phyloP scores from a whole-genome alignment of 148 eudicot species.

The Oxyria digyna region DNA sequence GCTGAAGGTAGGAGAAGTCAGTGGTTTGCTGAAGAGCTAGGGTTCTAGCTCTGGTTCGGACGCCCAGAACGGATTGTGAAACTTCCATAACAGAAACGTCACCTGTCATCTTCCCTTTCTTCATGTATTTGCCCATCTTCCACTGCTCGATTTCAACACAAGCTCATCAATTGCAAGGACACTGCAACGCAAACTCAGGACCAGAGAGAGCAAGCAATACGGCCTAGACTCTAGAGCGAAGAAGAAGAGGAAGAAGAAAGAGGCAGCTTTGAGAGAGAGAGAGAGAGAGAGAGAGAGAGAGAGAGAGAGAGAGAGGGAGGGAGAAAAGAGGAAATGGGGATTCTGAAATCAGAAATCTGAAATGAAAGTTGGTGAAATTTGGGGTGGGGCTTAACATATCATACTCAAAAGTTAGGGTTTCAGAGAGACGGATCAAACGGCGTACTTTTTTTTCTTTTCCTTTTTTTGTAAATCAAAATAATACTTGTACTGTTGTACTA shows the following conservation, averaged over 20 bases:
- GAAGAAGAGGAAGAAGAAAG: no score
- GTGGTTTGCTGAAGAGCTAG: constrained; percentile 48
- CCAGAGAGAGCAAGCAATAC: neutral
- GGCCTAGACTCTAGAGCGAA: neutral
- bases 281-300: neutral
- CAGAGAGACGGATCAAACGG: constrained; percentile 3
- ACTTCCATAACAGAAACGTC: constrained; percentile 54
- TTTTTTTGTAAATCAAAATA: no score
- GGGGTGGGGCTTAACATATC: neutral
- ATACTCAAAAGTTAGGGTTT: constrained; percentile 11
- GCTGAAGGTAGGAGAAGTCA: constrained; percentile 55
- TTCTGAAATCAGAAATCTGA: neutral
- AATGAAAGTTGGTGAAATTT: constrained; percentile 5
- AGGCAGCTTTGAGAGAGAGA: neutral
- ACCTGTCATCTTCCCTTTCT: constrained; percentile 42
- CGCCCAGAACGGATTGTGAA: constrained; percentile 44
- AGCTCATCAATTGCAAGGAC: constrained; percentile 1
- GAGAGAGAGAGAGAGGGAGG: neutral
- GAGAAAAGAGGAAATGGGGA: neutral
- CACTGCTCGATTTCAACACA: neutral
- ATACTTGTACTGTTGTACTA: neutral
- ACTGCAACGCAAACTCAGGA: neutral
- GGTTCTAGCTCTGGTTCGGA: constrained; percentile 72
- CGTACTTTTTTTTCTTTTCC: constrained; percentile 3
- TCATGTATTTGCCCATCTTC: constrained; percentile 61